Evolutionary conservation across 805 yeast species (phyloP), one percentile per base, ranked within the genome.

Genomic region (Candida odintsovae): DNA sequence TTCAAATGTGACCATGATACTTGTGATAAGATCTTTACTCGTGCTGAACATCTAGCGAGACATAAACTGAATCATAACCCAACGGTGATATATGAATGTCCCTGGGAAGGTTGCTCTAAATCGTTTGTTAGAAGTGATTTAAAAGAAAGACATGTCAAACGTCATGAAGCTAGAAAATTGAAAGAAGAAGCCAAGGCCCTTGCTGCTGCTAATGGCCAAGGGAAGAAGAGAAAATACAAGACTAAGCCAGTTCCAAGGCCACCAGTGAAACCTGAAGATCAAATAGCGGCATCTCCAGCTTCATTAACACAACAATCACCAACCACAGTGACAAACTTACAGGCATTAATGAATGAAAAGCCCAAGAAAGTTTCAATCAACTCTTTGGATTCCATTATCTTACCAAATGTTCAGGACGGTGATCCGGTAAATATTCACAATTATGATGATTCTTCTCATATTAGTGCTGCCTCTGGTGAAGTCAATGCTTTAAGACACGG

Each of bases 61-160:
- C 88, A 82, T 57, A 74, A 78, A 55, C 67, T 82, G 43, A 82
- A 82, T 57, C 88, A 82, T 52, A 69, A 72, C 47, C 78, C 79
- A 2, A 68, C 73, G 19, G 75, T 75, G 44, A 78, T 82, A 11
- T 81, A 72, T 56, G 68, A 67, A 22, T 82, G 89, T 58, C 54
- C 61, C 0, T 69, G 69, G 61, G 66, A 72, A 11, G 64, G 66
- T 3, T 82, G 89, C 58, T 67, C 71, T 1, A 80, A 78, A 59
- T 76, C 82, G 0, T 82, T 82, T 67, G 88, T 82, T 0, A 63
- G 89, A 37, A 73, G 70, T 46, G 89, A 82, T 57, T 63, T 82
- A 40, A 67, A 72, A 23, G 65, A 62, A 7, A 54, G 85, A 62
- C 72, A 80, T 57, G 49, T 63, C 53, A 59, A 67, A 66, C 46